Percentiles rank a stretch among this genome's conserved stretches.
Conservation (phyloP, 768 basidiomycete genomes). For the Tricholoma terreum region DNA sequence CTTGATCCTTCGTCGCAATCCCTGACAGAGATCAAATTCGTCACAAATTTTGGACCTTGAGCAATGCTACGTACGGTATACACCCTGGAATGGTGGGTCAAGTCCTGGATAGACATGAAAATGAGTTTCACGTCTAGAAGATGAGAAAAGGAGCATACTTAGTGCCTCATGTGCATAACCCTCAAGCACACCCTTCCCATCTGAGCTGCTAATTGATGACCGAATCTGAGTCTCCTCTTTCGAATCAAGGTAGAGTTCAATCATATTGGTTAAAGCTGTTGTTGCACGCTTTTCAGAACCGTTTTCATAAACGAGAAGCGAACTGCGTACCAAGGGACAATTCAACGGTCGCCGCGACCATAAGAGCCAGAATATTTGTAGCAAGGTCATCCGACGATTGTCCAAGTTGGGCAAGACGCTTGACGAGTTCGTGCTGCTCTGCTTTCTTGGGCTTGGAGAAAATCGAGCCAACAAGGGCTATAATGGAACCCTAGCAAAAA, state of each 20-base stretch:
- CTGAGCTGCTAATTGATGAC: conserved; percentile 28
- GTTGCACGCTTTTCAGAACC: not conserved
- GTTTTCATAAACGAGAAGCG: not conserved
- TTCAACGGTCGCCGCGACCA: conserved; percentile 67
- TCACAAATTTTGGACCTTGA: not conserved
- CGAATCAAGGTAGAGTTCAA: conserved; percentile 64
- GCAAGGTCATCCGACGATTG: conserved; percentile 59
- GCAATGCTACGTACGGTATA: conserved; percentile 46
- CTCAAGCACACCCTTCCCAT: conserved; percentile 39
- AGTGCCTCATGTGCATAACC: conserved; percentile 67
- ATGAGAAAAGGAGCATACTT: conserved; percentile 42
- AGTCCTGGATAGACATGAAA: conserved; percentile 44
- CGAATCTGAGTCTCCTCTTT: conserved; percentile 37
- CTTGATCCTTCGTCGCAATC: conserved; percentile 43
- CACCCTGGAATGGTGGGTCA: conserved; percentile 70
- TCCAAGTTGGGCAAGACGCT: conserved; percentile 54
- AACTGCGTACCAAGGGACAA: conserved; percentile 56
- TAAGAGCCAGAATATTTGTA: conserved; percentile 67
- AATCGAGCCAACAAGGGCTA: conserved; percentile 43
- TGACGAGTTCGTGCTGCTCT: conserved; percentile 51
- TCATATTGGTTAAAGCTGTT: conserved; percentile 59
- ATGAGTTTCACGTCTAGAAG: not conserved
- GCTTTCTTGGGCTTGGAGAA: conserved; percentile 46
- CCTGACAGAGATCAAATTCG: conserved; percentile 28
- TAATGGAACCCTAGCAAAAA: conserved; percentile 21